Conservation (phyloP, 2,329 filamentous ascomycete genomes). For the Sphaerulina musiva region DNA sequence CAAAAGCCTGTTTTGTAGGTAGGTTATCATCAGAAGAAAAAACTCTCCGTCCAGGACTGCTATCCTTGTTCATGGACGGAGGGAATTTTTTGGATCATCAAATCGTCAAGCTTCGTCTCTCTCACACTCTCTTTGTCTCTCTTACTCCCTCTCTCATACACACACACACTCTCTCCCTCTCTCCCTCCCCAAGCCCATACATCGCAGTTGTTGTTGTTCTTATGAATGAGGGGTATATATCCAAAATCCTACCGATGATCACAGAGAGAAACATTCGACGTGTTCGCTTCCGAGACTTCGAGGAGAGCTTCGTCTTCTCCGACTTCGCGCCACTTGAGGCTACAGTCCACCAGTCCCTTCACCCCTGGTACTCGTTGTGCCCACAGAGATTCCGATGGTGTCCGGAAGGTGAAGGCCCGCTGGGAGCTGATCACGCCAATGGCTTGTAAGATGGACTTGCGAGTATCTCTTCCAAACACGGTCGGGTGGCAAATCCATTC, state of each 20-base stretch:
- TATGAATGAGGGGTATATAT: too few species aligned
- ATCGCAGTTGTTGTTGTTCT: too few species aligned
- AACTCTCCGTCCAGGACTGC: too few species aligned
- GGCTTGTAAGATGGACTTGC: conserved; percentile 91
- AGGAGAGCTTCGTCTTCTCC: conserved; percentile 16
- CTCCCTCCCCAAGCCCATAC: too few species aligned
- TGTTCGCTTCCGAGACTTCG: conserved; percentile 14
- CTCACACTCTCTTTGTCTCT: too few species aligned
- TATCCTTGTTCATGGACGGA: too few species aligned
- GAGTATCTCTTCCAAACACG: conserved; percentile 85
- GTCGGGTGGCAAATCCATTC: conserved; percentile 98
- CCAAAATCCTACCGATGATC: background rate
- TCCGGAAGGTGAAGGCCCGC: conserved; percentile 86
- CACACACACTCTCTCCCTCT: too few species aligned
- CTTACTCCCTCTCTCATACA: too few species aligned
- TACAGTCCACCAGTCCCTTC: conserved; percentile 71
- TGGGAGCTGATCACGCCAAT: conserved; percentile 96
- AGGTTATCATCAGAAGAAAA: too few species aligned
- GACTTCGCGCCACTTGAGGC: conserved; percentile 85
- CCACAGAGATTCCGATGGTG: conserved; percentile 83
- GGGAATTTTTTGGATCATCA: too few species aligned
- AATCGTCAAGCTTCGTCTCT: too few species aligned
- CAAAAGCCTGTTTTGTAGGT: too few species aligned
- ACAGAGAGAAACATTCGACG: conserved; percentile 4
- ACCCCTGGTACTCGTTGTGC: conserved; percentile 75